phyloP scores from a whole-genome alignment of 257 asterid genomes.

The Solanum sparsipilum region DNA sequence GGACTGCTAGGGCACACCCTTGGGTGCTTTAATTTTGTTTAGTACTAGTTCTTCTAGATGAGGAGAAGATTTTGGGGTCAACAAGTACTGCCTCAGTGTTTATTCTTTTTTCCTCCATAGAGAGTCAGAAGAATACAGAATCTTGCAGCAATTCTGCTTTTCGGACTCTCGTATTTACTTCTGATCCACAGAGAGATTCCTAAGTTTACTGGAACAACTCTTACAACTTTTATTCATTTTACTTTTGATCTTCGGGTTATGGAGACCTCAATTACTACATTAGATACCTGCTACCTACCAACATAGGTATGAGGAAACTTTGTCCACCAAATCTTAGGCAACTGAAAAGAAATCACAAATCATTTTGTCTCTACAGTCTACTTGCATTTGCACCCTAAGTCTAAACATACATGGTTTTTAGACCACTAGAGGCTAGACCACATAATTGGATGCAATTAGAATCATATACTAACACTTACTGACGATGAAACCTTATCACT shows the following conservation, averaged over 20 bases:
- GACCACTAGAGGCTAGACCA: background rate
- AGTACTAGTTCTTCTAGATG: background rate
- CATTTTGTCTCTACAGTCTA: background rate
- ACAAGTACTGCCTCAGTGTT: background rate
- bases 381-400: background rate
- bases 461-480: background rate
- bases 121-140: background rate
- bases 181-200: background rate
- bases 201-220: background rate
- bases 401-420: background rate
- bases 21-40: background rate
- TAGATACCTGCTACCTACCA: background rate
- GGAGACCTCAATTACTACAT: background rate
- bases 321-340: background rate
- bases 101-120: background rate
- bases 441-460: background rate
- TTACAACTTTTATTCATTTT: background rate
- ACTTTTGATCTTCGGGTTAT: background rate
- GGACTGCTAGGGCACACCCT: background rate
- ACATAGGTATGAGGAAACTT: background rate
- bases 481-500: background rate
- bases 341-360: background rate
- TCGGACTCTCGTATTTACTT: background rate
- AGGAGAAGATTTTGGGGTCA: background rate
- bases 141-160: background rate